Conservation (phyloP, 176 grass and related monocot species). For the Musa troglodytarum region DNA sequence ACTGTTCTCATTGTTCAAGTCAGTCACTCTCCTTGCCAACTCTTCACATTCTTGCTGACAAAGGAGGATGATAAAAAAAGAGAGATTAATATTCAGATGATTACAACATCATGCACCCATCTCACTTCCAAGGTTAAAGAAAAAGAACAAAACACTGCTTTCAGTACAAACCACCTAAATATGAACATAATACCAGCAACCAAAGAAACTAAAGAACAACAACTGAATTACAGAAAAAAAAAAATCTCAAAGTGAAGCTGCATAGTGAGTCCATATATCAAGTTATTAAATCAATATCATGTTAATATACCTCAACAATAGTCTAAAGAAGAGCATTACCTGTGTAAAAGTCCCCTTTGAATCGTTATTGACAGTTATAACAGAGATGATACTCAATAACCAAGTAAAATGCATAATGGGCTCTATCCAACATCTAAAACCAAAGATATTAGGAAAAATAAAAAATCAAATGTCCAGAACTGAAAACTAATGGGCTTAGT, state of each 20-base stretch:
- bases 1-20: conserved; percentile 48
- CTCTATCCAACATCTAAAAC: not conserved
- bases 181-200: not conserved
- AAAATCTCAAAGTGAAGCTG: too few species aligned
- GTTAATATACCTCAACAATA: not conserved
- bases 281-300: not conserved
- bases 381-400: not conserved
- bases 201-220: not conserved
- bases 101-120: not conserved
- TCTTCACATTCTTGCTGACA: conserved; percentile 76
- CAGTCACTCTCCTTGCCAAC: conserved; percentile 45
- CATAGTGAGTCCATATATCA: too few species aligned
- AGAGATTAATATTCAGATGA: not conserved
- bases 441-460: not conserved
- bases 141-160: not conserved
- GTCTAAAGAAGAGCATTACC: not conserved
- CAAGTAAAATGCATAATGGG: not conserved
- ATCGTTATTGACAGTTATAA: not conserved
- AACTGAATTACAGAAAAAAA: not conserved
- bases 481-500: too few species aligned
- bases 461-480: not conserved
- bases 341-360: not conserved
- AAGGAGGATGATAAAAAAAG: not conserved
- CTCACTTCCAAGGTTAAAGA: not conserved
- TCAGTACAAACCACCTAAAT: not conserved